phyloP scores from a whole-genome alignment of 2,329 filamentous ascomycete species.

The Plenodomus tracheiphilus region DNA sequence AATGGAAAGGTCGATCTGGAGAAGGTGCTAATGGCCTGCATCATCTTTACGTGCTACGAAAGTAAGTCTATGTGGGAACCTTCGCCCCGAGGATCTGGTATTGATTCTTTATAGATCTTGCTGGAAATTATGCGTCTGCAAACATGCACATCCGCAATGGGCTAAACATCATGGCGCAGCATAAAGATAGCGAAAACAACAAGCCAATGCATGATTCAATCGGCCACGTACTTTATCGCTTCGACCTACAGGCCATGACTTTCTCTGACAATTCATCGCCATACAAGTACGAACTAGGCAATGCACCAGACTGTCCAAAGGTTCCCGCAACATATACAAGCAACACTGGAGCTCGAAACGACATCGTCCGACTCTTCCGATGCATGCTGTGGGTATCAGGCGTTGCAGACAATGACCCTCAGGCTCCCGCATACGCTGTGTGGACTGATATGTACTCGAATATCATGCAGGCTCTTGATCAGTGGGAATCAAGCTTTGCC shows the following conservation, averaged over 20 bases:
- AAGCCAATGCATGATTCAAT: constrained; percentile 19
- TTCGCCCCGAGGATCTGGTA: too few species aligned
- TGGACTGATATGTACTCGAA: constrained; percentile 23
- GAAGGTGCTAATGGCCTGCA: too few species aligned
- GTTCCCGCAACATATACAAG: constrained; percentile 23
- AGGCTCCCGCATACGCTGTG: constrained; percentile 20
- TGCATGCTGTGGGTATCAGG: constrained; percentile 36
- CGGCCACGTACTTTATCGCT: constrained; percentile 28
- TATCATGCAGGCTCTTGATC: constrained; percentile 19
- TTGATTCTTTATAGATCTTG: too few species aligned
- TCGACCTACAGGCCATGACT: constrained; percentile 38
- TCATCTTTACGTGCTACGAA: too few species aligned
- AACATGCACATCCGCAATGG: constrained; percentile 37
- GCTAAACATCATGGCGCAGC: constrained; percentile 27
- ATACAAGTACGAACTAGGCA: constrained; percentile 26
- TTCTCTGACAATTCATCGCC: constrained; percentile 34
- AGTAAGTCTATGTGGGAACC: too few species aligned
- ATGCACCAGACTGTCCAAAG: constrained; percentile 21
- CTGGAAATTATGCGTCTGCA: constrained; percentile 30
- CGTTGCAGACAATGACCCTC: constrained; percentile 20
- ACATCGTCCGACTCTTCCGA: constrained; percentile 28
- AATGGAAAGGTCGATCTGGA: not conserved
- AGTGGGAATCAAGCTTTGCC: constrained; percentile 26
- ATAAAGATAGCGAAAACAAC: constrained; percentile 9
- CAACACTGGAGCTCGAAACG: constrained; percentile 25